Conservation (phyloP, 139 green algal genomes). For the Chlamydomonas incerta region DNA sequence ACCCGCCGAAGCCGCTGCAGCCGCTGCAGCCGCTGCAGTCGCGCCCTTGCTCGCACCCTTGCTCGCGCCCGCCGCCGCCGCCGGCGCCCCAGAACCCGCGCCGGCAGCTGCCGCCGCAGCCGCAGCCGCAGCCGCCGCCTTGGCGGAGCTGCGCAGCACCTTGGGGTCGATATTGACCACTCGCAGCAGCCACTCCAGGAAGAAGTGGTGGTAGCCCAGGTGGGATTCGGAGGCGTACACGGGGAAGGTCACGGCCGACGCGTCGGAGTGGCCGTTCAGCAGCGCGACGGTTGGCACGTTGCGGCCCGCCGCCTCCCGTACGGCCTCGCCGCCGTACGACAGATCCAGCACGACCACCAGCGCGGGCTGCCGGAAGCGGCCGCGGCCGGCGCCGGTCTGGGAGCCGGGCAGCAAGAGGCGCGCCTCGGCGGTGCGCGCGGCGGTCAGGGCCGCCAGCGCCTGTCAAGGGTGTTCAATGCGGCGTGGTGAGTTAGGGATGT, state of each 20-base stretch:
- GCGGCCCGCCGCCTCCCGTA: slow-evolving; percentile 51
- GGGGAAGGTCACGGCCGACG: slow-evolving; percentile 57
- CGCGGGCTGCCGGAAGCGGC: slow-evolving; percentile 14
- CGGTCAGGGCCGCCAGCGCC: slow-evolving; percentile 28
- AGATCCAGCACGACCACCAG: slow-evolving; percentile 62
- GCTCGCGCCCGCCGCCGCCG: too few relatives aligned
- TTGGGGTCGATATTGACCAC: slow-evolving; percentile 48
- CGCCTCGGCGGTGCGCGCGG: slow-evolving; percentile 12
- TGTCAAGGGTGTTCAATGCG: too few relatives aligned
- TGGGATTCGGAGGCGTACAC: slow-evolving; percentile 50
- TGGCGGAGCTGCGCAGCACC: too few relatives aligned
- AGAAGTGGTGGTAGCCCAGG: slow-evolving; percentile 54
- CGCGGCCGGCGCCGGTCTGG: background rate
- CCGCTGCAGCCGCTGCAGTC: too few relatives aligned
- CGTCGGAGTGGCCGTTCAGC: slow-evolving; percentile 55
- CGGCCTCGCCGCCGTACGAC: slow-evolving; percentile 39
- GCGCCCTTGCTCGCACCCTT: too few relatives aligned
- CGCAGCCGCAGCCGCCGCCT: too few relatives aligned
- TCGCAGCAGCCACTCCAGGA: slow-evolving; percentile 62
- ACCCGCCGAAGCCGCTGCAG: too few relatives aligned
- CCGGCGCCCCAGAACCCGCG: too few relatives aligned
- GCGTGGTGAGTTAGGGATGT: too few relatives aligned
- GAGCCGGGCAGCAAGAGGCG: background rate
- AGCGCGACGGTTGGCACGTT: slow-evolving; percentile 56
- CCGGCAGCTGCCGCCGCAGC: too few relatives aligned